A percentile compares a stretch with the other conserved stretches of the same genome.
phyloP scores from a whole-genome alignment of 176 grass and related monocot genomes.

The Elymus sibiricus region DNA sequence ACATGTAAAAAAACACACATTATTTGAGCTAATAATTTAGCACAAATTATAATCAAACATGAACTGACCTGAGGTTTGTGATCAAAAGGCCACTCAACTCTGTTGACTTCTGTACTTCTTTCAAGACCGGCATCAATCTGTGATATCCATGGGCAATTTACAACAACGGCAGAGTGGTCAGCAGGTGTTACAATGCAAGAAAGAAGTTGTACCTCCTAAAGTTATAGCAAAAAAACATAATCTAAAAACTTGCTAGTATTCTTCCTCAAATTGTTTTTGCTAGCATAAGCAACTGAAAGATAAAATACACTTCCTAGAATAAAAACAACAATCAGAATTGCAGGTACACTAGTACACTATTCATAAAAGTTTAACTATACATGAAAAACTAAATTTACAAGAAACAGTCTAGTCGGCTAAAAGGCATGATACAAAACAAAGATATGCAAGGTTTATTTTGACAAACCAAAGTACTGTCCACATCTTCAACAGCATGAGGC shows the following conservation, averaged over 20 bases:
- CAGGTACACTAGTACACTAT: background rate
- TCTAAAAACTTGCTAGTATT: background rate
- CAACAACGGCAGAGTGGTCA: background rate
- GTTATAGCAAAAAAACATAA: background rate
- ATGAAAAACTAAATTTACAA: background rate
- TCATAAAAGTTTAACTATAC: background rate
- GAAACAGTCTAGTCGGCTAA: background rate
- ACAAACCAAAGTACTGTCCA: slow-evolving; percentile 61
- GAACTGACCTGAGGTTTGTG: slow-evolving; percentile 63
- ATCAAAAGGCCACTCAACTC: slow-evolving; percentile 71
- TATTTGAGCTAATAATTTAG: background rate
- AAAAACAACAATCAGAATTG: slow-evolving; percentile 3
- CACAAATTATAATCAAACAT: slow-evolving; percentile 6
- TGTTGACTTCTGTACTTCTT: slow-evolving; percentile 71
- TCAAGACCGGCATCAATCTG: slow-evolving; percentile 38
- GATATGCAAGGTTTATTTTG: slow-evolving; percentile 5
- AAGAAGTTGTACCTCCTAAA: background rate
- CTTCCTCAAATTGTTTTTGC: background rate
- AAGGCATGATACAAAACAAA: background rate
- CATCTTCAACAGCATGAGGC: slow-evolving; percentile 45
- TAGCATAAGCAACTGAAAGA: slow-evolving; percentile 14
- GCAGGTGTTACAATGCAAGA: background rate
- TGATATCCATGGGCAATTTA: slow-evolving; percentile 36
- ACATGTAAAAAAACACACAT: background rate
- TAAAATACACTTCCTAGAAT: background rate